Evolutionary conservation across 2,329 filamentous ascomycete species (phyloP).

Genomic region (Botrytis galanthina): DNA sequence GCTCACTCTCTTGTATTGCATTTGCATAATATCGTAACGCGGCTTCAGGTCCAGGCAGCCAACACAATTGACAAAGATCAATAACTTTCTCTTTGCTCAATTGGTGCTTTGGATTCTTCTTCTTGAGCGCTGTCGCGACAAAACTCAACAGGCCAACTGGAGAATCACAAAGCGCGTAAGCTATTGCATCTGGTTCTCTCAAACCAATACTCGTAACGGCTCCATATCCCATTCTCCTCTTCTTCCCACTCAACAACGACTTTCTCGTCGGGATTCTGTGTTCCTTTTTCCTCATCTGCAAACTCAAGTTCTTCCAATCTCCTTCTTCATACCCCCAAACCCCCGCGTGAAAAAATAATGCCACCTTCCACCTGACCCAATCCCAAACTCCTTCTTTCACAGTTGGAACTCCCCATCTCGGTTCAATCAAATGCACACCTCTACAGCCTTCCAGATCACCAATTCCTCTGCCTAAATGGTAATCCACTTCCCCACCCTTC

Average conservation of each 20-base stretch:
- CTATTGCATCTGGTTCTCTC: conserved; percentile 43
- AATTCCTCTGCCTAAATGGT: conserved; percentile 49
- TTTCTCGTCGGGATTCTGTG: conserved; percentile 11
- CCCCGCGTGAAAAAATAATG: conserved; percentile 47
- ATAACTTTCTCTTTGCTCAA: conserved; percentile 55
- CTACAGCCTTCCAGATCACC: conserved; percentile 53
- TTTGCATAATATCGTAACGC: conserved; percentile 55
- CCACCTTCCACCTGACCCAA: conserved; percentile 57
- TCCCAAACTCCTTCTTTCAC: conserved; percentile 44
- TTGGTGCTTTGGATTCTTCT: conserved; percentile 42
- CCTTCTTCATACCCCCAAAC: conserved; percentile 56
- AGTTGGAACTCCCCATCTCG: conserved; percentile 51
- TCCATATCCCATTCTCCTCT: conserved; percentile 18
- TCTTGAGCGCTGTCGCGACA: conserved; percentile 48
- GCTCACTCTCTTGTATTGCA: conserved; percentile 28
- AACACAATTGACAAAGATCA: conserved; percentile 59
- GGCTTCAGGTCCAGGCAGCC: conserved; percentile 64
- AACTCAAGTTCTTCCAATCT: conserved; percentile 49
- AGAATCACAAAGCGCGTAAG: conserved; percentile 62
- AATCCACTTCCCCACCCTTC: conserved; percentile 52
- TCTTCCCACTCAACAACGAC: conserved; percentile 17
- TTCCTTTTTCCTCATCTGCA: not conserved
- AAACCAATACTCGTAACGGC: conserved; percentile 28
- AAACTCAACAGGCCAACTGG: conserved; percentile 57
- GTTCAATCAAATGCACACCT: conserved; percentile 60